Conservation (phyloP, 371 early-diverging fungal genomes). For the Mortierella sp. region DNA sequence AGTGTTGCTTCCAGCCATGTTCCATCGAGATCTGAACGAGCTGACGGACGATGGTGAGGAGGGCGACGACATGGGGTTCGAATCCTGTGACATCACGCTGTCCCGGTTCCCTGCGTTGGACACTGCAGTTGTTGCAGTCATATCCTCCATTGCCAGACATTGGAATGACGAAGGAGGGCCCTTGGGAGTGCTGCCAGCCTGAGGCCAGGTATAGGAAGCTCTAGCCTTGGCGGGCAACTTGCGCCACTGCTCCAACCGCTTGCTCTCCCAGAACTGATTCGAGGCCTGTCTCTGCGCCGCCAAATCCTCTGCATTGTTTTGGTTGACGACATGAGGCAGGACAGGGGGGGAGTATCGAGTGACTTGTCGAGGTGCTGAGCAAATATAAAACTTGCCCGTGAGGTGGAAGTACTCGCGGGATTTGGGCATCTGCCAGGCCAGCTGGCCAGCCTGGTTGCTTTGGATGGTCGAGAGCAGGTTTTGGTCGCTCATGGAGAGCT, state of each 20-base stretch:
- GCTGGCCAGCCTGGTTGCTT: conserved; percentile 67
- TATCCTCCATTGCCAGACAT: conserved; percentile 67
- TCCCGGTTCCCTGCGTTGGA: conserved; percentile 27
- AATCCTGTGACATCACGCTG: conserved; percentile 56
- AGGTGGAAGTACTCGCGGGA: conserved; percentile 78
- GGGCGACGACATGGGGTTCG: conserved; percentile 42
- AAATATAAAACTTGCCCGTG: conserved; percentile 80
- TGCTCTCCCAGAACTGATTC: conserved; percentile 81
- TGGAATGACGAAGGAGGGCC: conserved; percentile 65
- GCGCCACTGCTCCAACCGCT: conserved; percentile 73
- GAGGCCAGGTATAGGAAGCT: conserved; percentile 83
- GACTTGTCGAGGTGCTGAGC: conserved; percentile 80
- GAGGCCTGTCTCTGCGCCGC: conserved; percentile 52
- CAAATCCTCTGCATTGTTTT: conserved; percentile 46
- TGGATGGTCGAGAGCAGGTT: conserved; percentile 74
- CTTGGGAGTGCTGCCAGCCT: conserved; percentile 69
- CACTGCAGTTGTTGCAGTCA: conserved; percentile 33
- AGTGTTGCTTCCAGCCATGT: conserved; percentile 5
- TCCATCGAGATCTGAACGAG: conserved; percentile 56
- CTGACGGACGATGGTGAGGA: conserved; percentile 52
- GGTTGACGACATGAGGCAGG: conserved; percentile 41
- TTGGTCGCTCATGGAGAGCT: conserved; percentile 72
- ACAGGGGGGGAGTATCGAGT: conserved; percentile 79
- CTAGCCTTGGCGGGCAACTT: conserved; percentile 65
- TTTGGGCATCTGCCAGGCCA: conserved; percentile 80